These are phyloP conservation scores for Scytalidium lignicola DNA, from an alignment of 2,329 filamentous ascomycete species.

Conservation along the genomic window DNA sequence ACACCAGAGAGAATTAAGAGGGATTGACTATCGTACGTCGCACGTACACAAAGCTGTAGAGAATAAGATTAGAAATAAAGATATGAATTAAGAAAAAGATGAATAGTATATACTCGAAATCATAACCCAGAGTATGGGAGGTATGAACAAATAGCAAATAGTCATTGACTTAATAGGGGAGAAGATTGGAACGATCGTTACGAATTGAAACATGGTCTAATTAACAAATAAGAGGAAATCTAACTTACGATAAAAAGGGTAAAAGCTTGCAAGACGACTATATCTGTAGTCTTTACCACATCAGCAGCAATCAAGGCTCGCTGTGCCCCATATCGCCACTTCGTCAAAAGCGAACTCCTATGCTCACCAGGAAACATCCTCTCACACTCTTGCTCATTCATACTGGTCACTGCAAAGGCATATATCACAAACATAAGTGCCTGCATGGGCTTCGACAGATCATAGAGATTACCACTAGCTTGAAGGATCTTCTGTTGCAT, in stretches of 20 bases:
- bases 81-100: too few species aligned
- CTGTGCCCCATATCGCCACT: slow-evolving; percentile 55
- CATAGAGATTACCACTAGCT: slow-evolving; percentile 48
- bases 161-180: too few species aligned
- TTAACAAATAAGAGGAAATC: not conserved
- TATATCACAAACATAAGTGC: slow-evolving; percentile 66
- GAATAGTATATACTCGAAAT: too few species aligned
- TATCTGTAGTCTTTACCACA: slow-evolving; percentile 60
- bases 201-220: too few species aligned
- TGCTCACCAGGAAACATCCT: slow-evolving; percentile 45
- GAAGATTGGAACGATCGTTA: too few species aligned
- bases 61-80: not conserved
- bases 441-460: slow-evolving; percentile 47
- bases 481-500: slow-evolving; percentile 60
- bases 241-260: slow-evolving; percentile 57
- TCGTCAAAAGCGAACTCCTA: slow-evolving; percentile 44
- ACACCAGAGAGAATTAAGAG: slow-evolving; percentile 45
- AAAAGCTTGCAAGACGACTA: slow-evolving; percentile 63
- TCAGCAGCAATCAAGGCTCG: slow-evolving; percentile 63
- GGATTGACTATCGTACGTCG: slow-evolving; percentile 34
- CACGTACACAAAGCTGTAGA: slow-evolving; percentile 29
- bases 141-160: too few species aligned
- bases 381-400: slow-evolving; percentile 51
- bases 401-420: slow-evolving; percentile 51
- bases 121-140: too few species aligned